Conservation (phyloP, 495 filamentous ascomycete genomes). For the Trypethelium eluteriae region DNA sequence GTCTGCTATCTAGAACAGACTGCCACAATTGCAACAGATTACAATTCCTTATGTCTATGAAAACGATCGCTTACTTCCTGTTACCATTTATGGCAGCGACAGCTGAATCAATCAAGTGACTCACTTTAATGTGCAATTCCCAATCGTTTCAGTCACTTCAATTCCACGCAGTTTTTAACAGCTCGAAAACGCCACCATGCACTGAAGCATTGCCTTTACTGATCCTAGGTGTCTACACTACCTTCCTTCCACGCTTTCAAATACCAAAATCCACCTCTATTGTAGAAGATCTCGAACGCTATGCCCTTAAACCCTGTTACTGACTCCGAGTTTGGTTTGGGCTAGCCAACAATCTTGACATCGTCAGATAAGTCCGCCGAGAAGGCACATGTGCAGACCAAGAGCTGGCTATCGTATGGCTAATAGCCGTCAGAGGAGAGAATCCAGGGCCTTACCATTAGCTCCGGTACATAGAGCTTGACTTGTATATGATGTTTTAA, state of each 20-base stretch:
- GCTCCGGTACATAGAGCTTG: neutral
- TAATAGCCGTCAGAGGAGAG: constrained; percentile 4
- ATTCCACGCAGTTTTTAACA: neutral
- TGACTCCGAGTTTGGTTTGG: neutral
- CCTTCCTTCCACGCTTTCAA: neutral
- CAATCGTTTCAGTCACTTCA: neutral
- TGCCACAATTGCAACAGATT: neutral
- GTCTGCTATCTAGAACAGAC: neutral
- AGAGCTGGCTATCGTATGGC: neutral
- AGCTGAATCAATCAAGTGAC: neutral
- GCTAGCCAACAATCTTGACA: neutral
- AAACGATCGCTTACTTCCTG: neutral
- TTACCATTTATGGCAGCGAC: neutral
- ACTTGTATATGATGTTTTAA: constrained; percentile 7
- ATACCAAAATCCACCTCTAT: neutral
- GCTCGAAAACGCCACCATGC: neutral
- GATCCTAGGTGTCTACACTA: neutral
- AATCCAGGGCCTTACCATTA: constrained; percentile 2
- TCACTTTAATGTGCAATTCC: neutral
- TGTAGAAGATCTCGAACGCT: neutral
- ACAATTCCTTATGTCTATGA: neutral
- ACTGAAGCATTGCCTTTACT: neutral
- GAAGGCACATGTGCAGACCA: neutral
- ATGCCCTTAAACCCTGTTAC: neutral
- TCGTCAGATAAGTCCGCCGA: neutral